Percentiles rank a stretch among this genome's conserved stretches.
phyloP scores from a whole-genome alignment of 345 rosid genomes.

The Ceriops tagal region DNA sequence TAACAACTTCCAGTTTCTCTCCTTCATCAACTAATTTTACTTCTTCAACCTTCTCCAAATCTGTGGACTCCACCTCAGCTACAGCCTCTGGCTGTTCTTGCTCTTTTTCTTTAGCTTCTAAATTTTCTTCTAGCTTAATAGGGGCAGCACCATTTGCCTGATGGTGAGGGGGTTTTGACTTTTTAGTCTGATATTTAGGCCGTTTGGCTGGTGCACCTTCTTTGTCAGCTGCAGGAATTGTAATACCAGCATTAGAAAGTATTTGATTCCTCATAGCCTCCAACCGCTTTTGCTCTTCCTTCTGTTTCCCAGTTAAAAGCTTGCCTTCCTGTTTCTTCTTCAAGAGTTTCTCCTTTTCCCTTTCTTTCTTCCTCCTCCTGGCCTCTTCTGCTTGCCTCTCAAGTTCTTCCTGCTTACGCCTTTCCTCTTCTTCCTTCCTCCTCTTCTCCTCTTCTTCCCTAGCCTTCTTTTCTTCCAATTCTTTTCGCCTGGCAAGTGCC shows the following conservation, averaged over 20 bases:
- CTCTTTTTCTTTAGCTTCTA: slow-evolving; percentile 23
- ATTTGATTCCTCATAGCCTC: slow-evolving; percentile 88
- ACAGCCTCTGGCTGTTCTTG: slow-evolving; percentile 34
- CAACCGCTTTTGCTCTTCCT: slow-evolving; percentile 73
- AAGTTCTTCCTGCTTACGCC: slow-evolving; percentile 70
- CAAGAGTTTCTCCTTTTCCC: slow-evolving; percentile 76
- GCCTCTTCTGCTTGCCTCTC: slow-evolving; percentile 96
- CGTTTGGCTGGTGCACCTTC: slow-evolving; percentile 58
- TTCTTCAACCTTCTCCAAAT: slow-evolving; percentile 45
- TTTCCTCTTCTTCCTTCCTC: slow-evolving; percentile 92
- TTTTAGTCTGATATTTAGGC: slow-evolving; percentile 76
- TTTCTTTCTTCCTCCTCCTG: slow-evolving; percentile 78
- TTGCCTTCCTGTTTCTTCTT: slow-evolving; percentile 92
- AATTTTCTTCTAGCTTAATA: slow-evolving; percentile 30
- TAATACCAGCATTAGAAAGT: slow-evolving; percentile 46
- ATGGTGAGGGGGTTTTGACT: slow-evolving; percentile 57
- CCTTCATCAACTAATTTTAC: slow-evolving; percentile 35
- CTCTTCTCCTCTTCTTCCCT: slow-evolving; percentile 85
- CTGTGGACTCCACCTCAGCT: slow-evolving; percentile 40
- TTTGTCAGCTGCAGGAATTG: slow-evolving; percentile 42
- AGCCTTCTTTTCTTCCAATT: slow-evolving; percentile 70
- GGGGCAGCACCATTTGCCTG: slow-evolving; percentile 53
- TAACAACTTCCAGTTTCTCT: slow-evolving; percentile 45
- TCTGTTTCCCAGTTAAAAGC: slow-evolving; percentile 84
- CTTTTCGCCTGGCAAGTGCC: slow-evolving; percentile 74